Evolutionary conservation across 768 basidiomycete species (phyloP).

Genomic region (Postia placenta): DNA sequence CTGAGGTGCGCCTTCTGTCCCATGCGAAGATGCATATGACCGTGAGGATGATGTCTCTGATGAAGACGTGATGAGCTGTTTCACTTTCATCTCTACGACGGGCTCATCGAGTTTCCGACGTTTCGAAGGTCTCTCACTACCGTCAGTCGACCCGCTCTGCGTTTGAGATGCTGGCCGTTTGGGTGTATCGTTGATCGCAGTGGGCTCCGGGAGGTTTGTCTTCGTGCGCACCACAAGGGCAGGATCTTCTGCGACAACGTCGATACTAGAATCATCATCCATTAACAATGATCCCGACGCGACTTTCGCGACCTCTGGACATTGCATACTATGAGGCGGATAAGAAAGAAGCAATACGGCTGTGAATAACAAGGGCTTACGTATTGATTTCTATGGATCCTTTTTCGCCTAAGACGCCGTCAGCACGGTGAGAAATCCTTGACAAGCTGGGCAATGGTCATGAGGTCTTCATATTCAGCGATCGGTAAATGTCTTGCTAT

Average conservation of each 20-base stretch:
- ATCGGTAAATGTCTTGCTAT: neutral
- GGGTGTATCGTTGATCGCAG: too few relatives aligned
- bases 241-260: too few relatives aligned
- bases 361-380: neutral
- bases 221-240: too few relatives aligned
- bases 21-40: neutral
- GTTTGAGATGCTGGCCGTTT: too few relatives aligned
- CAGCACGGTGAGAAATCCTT: neutral
- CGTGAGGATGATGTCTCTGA: neutral
- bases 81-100: neutral
- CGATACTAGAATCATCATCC: too few relatives aligned
- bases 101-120: constrained; percentile 5
- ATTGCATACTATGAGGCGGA: too few relatives aligned
- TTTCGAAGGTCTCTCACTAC: constrained; percentile 8
- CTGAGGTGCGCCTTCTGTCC: neutral
- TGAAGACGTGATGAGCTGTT: neutral
- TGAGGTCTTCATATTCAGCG: neutral
- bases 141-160: too few relatives aligned
- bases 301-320: too few relatives aligned
- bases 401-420: neutral
- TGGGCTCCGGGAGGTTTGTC: too few relatives aligned
- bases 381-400: neutral
- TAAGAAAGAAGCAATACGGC: neutral
- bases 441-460: neutral
- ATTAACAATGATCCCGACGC: too few relatives aligned